A percentile compares a stretch with the other conserved stretches of the same genome.
Conservation (phyloP, 768 basidiomycete genomes). For the Psilocybe azurescens region DNA sequence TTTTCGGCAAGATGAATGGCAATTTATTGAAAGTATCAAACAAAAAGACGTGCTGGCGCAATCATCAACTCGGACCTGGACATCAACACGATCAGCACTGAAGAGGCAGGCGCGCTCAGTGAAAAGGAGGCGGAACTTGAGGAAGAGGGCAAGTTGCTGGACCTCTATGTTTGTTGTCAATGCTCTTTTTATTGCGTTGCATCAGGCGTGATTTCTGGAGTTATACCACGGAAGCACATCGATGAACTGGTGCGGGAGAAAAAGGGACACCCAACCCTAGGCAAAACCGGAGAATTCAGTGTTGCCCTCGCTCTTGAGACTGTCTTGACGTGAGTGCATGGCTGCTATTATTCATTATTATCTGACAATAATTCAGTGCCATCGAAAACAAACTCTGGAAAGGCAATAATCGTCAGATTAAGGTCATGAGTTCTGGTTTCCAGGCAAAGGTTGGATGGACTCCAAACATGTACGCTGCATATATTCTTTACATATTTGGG, state of each 20-base stretch:
- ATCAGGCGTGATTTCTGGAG: conserved; percentile 73
- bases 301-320: conserved; percentile 69
- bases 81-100: conserved; percentile 43
- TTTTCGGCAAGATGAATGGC: conserved; percentile 64
- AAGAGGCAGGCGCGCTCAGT: conserved; percentile 35
- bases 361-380: conserved; percentile 47
- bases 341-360: conserved; percentile 9
- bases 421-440: conserved; percentile 59
- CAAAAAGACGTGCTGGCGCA: conserved; percentile 50
- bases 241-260: conserved; percentile 72
- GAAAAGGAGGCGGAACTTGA: conserved; percentile 39
- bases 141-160: conserved; percentile 62
- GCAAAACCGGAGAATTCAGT: conserved; percentile 59
- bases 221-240: conserved; percentile 65
- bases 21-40: conserved; percentile 52
- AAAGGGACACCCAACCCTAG: conserved; percentile 56
- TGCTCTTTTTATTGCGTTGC: conserved; percentile 78
- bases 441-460: conserved; percentile 73
- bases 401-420: conserved; percentile 63
- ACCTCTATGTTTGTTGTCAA: conserved; percentile 86
- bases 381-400: conserved; percentile 80
- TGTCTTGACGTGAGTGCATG: conserved; percentile 60
- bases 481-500: not conserved
- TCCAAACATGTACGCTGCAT: conserved; percentile 51
- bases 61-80: conserved; percentile 46